Evolutionary conservation across 2,329 filamentous ascomycete genomes (phyloP), one percentile per base, ranked within the genome.

Genomic region (Aspergillus texensis): DNA sequence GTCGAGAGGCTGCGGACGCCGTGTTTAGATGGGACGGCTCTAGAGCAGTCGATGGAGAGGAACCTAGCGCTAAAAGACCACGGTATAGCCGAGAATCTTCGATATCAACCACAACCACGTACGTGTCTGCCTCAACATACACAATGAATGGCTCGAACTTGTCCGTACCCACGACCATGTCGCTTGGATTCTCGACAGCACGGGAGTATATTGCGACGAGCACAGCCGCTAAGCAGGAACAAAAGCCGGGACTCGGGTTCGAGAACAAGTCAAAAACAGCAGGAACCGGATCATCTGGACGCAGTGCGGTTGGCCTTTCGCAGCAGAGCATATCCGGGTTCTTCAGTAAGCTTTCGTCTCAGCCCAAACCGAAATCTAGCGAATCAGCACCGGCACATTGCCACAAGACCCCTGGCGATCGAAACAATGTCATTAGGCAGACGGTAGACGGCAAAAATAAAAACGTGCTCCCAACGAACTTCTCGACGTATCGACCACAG

Each of bases 111-210:
- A 73, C 62, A 57, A 71, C 60, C 58, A 79, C 68, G 67, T 79
- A 62, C 70, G 68, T 76, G 67, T 66, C 79, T 62, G 57, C 70
- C 1, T 86, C 87, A 62, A 70, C 78, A 5, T 90, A 88, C 6
- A 91, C 88, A 0, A 90, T 91, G 87, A 84, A 87, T 53, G 80
- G 83, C 60, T 78, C 83, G 0, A 72, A 70, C 32, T 78, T 77
- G 34, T 75, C 74, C 4, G 68, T 71, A 28, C 70, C 78, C 6
- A 80, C 82, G 32, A 76, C 74, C 8, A 62, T 78, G 32, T 77
- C 86, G 10, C 79, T 84, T 0, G 88, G 86, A 0, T 91, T 92
- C 67, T 86, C 86, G n/a, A 86, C 86, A 11, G 87, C 88, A 2
- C 83, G 83, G 11, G 79, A 84, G 24, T 87, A 89, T 67, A 83